Evolutionary conservation across 2,329 filamentous ascomycete genomes (phyloP).

Genomic region (Madurella fahalii): DNA sequence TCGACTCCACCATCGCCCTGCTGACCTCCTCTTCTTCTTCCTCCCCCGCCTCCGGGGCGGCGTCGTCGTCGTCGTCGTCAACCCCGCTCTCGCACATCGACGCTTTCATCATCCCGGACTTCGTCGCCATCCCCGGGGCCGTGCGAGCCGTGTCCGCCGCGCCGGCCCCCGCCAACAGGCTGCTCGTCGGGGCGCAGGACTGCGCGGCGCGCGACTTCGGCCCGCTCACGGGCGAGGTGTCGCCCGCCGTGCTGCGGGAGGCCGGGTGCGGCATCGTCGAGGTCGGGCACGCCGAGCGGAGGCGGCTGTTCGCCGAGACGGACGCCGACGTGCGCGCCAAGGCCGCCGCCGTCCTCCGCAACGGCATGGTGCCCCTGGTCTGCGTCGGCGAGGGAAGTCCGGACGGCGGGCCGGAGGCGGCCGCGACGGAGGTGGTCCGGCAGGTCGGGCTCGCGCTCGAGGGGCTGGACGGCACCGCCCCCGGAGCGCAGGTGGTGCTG

Average conservation of each 20-base stretch:
- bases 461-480: conserved; percentile 45
- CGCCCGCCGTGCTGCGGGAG: conserved; percentile 61
- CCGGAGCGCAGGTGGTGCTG: conserved; percentile 64
- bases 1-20: conserved; percentile 45
- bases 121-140: conserved; percentile 60
- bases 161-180: conserved; percentile 28
- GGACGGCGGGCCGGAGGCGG: conserved; percentile 51
- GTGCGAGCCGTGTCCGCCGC: conserved; percentile 39
- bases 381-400: conserved; percentile 70
- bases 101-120: conserved; percentile 62
- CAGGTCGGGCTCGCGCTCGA: conserved; percentile 64
- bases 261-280: conserved; percentile 71
- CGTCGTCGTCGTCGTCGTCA: too few species aligned
- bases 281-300: conserved; percentile 75
- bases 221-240: conserved; percentile 75
- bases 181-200: conserved; percentile 73
- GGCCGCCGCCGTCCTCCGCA: conserved; percentile 61
- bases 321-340: conserved; percentile 65
- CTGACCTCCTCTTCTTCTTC: conserved; percentile 23
- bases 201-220: conserved; percentile 66
- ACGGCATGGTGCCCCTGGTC: conserved; percentile 71
- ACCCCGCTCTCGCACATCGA: conserved; percentile 36
- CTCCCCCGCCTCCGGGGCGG: too few species aligned
- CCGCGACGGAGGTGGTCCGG: conserved; percentile 60
- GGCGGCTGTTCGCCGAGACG: conserved; percentile 69